Evolutionary conservation across 345 rosid genomes (phyloP).

Genomic region (Clausena lansium): DNA sequence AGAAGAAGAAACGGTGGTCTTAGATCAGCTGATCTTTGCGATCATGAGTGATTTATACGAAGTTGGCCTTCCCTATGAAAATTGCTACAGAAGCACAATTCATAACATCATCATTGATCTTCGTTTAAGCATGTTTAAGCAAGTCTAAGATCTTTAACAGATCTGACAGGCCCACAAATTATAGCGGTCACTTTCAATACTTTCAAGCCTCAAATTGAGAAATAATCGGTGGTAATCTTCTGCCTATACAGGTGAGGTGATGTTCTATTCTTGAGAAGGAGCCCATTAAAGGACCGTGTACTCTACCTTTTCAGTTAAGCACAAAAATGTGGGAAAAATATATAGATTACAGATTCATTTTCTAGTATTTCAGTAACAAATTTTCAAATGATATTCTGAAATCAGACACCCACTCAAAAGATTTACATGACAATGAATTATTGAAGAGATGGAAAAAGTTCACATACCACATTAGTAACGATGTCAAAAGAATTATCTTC

Average conservation of each 20-base stretch:
- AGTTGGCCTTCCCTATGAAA: too few species aligned
- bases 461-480: conserved; percentile 78
- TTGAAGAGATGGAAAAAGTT: neutral
- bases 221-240: neutral
- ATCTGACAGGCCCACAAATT: neutral
- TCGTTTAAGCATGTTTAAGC: neutral
- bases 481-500: conserved; percentile 80
- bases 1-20: too few species aligned
- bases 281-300: neutral
- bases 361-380: neutral
- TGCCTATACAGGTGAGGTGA: too few species aligned
- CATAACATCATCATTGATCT: too few species aligned
- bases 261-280: neutral
- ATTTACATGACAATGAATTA: neutral
- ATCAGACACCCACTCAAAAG: neutral
- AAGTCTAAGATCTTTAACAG: neutral
- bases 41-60: too few species aligned
- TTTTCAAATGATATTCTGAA: neutral
- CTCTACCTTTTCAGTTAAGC: neutral
- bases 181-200: neutral
- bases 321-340: neutral
- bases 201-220: neutral
- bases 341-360: neutral
- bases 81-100: too few species aligned
- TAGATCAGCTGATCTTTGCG: too few species aligned